Conservation (phyloP, 2,329 filamentous ascomycete genomes). For the Gnomoniopsis smithogilvyi region DNA sequence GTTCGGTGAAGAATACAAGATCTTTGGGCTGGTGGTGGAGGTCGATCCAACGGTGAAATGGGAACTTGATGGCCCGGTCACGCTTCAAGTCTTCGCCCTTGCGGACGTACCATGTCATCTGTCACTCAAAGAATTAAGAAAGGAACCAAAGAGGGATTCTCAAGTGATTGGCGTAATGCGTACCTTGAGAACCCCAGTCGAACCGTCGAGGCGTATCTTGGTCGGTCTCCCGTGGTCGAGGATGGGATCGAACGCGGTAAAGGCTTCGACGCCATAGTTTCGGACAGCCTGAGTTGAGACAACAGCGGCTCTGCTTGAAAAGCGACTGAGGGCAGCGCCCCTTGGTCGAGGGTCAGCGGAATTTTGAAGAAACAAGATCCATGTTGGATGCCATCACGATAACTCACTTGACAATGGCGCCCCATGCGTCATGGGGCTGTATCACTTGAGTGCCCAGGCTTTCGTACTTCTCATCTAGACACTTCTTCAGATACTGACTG, state of each 20-base stretch:
- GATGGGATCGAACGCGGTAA: not conserved
- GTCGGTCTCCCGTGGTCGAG: not conserved
- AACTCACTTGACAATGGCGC: slow-evolving; percentile 7
- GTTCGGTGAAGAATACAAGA: not conserved
- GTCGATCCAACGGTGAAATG: not conserved
- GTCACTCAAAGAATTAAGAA: not conserved
- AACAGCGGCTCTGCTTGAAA: not conserved
- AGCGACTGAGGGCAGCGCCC: not conserved
- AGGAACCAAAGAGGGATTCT: not conserved
- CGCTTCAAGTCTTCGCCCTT: slow-evolving; percentile 1
- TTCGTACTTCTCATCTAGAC: not conserved
- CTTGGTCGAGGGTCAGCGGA: not conserved
- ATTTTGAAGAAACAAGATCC: not conserved
- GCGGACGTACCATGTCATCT: slow-evolving; percentile 2
- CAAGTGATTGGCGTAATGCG: rapidly evolving
- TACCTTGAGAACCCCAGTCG: not conserved
- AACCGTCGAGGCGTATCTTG: not conserved
- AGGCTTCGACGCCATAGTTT: not conserved
- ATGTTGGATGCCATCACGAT: rapidly evolving
- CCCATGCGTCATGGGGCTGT: slow-evolving; percentile 2
- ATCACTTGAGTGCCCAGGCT: not conserved
- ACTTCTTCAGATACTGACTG: not conserved
- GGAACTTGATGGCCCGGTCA: not conserved
- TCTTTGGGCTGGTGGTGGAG: rapidly evolving
- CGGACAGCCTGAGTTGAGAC: not conserved